Conservation (phyloP, 176 grass and related monocot genomes). For the Poa pratensis region DNA sequence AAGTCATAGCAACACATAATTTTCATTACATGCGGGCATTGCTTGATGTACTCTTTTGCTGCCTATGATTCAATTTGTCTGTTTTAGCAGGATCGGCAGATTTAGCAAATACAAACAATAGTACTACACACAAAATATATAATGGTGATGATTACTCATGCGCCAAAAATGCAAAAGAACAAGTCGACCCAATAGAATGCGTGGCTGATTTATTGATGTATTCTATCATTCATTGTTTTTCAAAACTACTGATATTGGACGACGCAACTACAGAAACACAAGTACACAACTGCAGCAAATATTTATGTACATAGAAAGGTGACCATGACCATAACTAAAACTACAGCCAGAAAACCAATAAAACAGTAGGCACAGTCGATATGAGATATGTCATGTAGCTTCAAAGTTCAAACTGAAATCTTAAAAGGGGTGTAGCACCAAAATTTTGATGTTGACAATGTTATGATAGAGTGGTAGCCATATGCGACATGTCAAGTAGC, state of each 20-base stretch:
- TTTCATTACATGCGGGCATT: slow-evolving; percentile 19
- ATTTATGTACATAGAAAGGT: slow-evolving; percentile 27
- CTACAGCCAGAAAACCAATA: neutral
- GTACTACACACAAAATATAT: neutral
- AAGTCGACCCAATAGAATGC: neutral
- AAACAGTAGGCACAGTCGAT: neutral
- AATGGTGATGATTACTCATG: neutral
- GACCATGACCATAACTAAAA: slow-evolving; percentile 28
- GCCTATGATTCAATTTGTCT: slow-evolving; percentile 6
- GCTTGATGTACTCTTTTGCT: slow-evolving; percentile 6
- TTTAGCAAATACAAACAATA: slow-evolving; percentile 22
- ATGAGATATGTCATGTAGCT: neutral
- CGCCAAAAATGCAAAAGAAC: slow-evolving; percentile 20
- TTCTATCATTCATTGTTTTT: slow-evolving; percentile 16
- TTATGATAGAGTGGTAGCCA: neutral
- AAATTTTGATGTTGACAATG: slow-evolving; percentile 14
- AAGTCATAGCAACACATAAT: neutral
- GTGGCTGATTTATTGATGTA: slow-evolving; percentile 9
- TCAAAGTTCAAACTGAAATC: neutral
- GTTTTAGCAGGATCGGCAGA: slow-evolving; percentile 4
- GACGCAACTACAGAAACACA: slow-evolving; percentile 13
- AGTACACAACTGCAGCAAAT: slow-evolving; percentile 3
- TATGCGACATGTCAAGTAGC: neutral
- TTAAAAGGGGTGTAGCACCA: neutral
- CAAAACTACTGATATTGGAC: neutral